phyloP scores from a whole-genome alignment of 1,284 basidiomycete genomes.

The Porogramme epimiltina region DNA sequence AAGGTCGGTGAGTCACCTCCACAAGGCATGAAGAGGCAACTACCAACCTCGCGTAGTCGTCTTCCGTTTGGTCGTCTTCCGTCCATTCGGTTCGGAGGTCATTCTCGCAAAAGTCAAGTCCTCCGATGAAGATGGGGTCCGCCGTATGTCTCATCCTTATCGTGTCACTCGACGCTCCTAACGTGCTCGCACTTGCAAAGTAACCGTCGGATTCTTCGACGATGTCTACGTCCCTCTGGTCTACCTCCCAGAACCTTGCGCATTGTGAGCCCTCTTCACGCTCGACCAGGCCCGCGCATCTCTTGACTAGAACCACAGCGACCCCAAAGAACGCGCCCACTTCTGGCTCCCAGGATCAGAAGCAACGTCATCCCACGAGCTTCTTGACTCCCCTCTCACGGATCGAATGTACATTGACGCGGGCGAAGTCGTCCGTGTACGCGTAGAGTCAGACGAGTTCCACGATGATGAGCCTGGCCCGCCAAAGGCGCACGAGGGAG shows the following conservation, averaged over 20 bases:
- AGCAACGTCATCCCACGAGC: conserved; percentile 55
- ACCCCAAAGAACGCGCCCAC: conserved; percentile 79
- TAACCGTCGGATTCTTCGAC: conserved; percentile 92
- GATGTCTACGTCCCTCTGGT: conserved; percentile 82
- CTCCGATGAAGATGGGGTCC: conserved; percentile 81
- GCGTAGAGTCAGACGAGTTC: conserved; percentile 88
- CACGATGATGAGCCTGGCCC: conserved; percentile 89
- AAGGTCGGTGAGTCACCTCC: conserved; percentile 54
- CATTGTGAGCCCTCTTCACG: conserved; percentile 57
- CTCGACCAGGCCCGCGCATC: background rate
- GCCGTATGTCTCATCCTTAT: conserved; percentile 53
- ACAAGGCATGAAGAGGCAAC: background rate
- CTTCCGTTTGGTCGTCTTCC: conserved; percentile 89
- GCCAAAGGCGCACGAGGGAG: conserved; percentile 72
- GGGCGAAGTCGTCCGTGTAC: conserved; percentile 83
- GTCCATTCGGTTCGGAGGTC: conserved; percentile 91
- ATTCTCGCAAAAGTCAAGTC: conserved; percentile 87
- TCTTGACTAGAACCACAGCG: conserved; percentile 44
- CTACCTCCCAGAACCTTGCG: conserved; percentile 76
- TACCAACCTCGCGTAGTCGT: conserved; percentile 54
- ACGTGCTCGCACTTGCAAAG: conserved; percentile 41
- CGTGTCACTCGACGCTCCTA: background rate
- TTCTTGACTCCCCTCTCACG: conserved; percentile 66
- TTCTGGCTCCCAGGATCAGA: conserved; percentile 78
- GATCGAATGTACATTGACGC: conserved; percentile 88